Evolutionary conservation across 2,329 filamentous ascomycete species (phyloP), one percentile per base, ranked within the genome.

Genomic region (Paraphaeosphaeria sporulosa): DNA sequence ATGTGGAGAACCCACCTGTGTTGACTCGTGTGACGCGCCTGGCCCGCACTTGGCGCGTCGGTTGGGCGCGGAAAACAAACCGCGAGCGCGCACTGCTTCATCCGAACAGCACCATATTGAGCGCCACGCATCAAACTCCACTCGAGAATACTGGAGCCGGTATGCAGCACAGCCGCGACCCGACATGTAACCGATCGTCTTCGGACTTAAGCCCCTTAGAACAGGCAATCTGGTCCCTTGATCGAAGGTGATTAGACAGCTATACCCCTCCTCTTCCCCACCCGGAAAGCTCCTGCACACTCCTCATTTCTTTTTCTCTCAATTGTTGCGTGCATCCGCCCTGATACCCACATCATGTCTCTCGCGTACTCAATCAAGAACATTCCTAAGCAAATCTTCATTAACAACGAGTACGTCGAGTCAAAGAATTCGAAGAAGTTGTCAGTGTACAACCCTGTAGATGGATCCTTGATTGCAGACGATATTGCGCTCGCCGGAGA

Each of bases 391-490:
- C 71, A 79, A 46, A 67, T 78, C 47, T 77, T 79, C 63, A 77
- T 79, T 69, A 76, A 76, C 62, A 76, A 75, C 58, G 73, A 79
- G 69, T 77, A 73, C 38, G 73, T 77, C 38, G 64, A 72, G 44
- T 68, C 75, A 9, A 71, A 80, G 57, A 79, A 71, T 64, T 59
- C 72, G 30, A 81, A 82, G 67, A 85, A 81, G 54, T 76, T 85
- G 40, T 75, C 79, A n/a, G 71, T 85, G 4, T 72, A 78, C 73
- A 85, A 82, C 63, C 84, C 85, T 10, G 81, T 78, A 52, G 80
- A 85, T 66, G 80, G 80, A 55, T 79, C 80, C 2, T 68, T 85
- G 10, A 78, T 87, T 1, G 79, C 82, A n/a, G 76, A 84, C 59
- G 79, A 84, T 46, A 79, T 86, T 15, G 71, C 75, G 32, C 62